Conservation (phyloP, 2,329 filamentous ascomycete genomes). For the Dendrostoma leiphaemia region DNA sequence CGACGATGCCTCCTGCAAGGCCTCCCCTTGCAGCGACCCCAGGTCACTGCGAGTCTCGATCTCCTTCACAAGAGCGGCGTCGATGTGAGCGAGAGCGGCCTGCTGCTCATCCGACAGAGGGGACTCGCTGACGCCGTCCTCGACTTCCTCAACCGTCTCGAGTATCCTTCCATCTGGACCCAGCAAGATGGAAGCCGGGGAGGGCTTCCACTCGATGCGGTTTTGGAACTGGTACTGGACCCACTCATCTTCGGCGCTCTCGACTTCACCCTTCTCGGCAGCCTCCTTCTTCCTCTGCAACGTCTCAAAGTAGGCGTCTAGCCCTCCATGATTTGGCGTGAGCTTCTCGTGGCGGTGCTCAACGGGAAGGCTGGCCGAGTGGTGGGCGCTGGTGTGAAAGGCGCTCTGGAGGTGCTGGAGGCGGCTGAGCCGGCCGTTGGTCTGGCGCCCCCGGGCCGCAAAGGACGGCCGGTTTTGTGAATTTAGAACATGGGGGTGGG, state of each 20-base stretch:
- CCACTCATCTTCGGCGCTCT: conserved; percentile 71
- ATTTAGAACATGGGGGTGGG: conserved; percentile 75
- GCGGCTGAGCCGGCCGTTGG: conserved; percentile 50
- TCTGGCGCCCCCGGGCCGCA: conserved; percentile 47
- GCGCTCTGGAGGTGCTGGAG: conserved; percentile 73
- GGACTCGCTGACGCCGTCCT: conserved; percentile 26
- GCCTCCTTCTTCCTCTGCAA: conserved; percentile 75
- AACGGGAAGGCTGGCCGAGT: conserved; percentile 48
- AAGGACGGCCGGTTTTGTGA: conserved; percentile 66
- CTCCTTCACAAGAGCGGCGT: conserved; percentile 80
- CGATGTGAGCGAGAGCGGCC: conserved; percentile 73
- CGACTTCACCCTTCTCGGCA: conserved; percentile 45
- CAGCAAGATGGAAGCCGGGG: conserved; percentile 53
- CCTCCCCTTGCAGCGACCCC: conserved; percentile 33
- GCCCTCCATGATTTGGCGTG: conserved; percentile 54
- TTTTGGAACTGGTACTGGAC: conserved; percentile 87
- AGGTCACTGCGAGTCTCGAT: conserved; percentile 53
- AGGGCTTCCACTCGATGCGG: conserved; percentile 83
- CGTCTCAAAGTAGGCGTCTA: conserved; percentile 91
- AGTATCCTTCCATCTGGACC: conserved; percentile 32
- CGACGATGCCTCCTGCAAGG: conserved; percentile 41
- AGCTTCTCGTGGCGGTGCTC: conserved; percentile 56
- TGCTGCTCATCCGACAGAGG: conserved; percentile 46
- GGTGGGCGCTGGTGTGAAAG: conserved; percentile 62
- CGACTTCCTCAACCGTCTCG: conserved; percentile 31